phyloP scores from a whole-genome alignment of 73 alveolate species.

The Durusdinium trenchii region DNA sequence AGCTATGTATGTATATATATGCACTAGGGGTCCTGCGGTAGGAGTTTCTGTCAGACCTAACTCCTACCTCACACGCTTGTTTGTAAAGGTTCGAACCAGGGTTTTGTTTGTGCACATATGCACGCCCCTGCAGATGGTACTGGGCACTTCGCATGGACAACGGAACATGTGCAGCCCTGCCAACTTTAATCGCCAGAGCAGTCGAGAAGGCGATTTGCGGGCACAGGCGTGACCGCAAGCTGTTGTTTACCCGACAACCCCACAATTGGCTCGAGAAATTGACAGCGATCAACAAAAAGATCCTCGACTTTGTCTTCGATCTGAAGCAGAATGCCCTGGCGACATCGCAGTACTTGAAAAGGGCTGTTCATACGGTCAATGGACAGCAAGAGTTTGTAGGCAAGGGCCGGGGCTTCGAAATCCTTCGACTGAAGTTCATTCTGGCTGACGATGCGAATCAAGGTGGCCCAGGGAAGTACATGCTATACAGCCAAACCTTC shows the following conservation, averaged over 20 bases:
- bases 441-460: not conserved
- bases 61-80: no score
- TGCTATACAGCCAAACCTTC: not conserved
- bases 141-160: not conserved
- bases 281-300: not conserved
- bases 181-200: not conserved
- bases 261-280: not conserved
- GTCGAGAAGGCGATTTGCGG: not conserved
- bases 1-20: no score
- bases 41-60: no score
- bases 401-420: not conserved
- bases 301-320: not conserved
- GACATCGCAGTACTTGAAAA: not conserved
- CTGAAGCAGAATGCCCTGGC: not conserved
- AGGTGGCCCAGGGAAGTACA: not conserved
- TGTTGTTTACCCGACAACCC: not conserved
- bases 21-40: no score
- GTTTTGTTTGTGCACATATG: no score
- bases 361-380: not conserved
- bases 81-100: no score
- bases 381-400: not conserved
- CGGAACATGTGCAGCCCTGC: not conserved
- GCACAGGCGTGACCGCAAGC: not conserved
- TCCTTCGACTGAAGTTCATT: not conserved
- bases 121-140: conserved; percentile 26